Evolutionary conservation across 2,329 filamentous ascomycete genomes (phyloP).

Genomic region (Nothomitra cinnamomea): DNA sequence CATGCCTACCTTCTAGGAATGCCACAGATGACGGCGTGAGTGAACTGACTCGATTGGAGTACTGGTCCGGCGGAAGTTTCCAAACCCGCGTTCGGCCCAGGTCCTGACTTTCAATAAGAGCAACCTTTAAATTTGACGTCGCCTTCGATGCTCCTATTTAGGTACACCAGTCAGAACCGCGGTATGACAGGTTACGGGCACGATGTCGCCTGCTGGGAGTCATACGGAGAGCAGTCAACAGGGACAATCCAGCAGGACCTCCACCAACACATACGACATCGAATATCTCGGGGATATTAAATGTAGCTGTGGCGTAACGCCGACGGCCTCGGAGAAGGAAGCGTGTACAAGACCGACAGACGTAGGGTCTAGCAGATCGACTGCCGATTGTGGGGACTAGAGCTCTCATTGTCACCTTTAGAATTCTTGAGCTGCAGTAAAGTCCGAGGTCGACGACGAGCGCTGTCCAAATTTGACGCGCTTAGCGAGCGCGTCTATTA

Average conservation of each 20-base stretch:
- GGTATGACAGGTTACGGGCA: neutral
- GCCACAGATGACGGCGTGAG: constrained; percentile 75
- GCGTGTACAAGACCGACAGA: neutral
- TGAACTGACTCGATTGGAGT: constrained; percentile 90
- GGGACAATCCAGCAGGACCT: constrained; percentile 73
- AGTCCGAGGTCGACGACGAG: neutral
- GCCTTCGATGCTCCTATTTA: constrained; percentile 52
- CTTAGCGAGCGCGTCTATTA: neutral
- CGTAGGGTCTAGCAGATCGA: neutral
- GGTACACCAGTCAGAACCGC: neutral
- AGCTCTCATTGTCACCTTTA: neutral
- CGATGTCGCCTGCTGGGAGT: neutral
- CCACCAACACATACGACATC: constrained; percentile 87
- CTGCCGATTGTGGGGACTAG: neutral
- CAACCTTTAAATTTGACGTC: constrained; percentile 64
- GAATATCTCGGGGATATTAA: constrained; percentile 50
- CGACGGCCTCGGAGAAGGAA: neutral
- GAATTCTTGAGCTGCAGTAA: neutral
- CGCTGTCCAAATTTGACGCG: neutral
- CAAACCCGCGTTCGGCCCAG: constrained; percentile 51
- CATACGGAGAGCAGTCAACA: constrained; percentile 60
- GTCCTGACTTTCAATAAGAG: constrained; percentile 80
- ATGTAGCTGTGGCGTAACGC: neutral
- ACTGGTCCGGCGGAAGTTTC: constrained; percentile 48
- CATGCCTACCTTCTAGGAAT: constrained; percentile 45